Evolutionary conservation across 441 rosid genomes (phyloP).

Genomic region (Bocquillonia castaneifolia): DNA sequence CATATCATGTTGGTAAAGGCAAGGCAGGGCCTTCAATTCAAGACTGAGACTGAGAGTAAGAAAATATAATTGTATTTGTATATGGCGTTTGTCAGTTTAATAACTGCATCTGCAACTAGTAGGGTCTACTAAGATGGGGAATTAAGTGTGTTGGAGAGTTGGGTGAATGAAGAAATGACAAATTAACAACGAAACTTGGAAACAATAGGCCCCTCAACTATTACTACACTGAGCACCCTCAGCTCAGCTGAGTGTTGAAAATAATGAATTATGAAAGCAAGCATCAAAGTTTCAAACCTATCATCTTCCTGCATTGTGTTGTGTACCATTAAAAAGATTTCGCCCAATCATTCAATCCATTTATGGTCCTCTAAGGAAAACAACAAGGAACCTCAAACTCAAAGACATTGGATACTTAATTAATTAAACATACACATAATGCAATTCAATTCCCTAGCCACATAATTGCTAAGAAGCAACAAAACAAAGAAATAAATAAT

Average conservation of each 20-base stretch:
- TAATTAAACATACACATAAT: constrained; percentile 23
- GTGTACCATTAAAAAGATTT: constrained; percentile 16
- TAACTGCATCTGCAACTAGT: constrained; percentile 11
- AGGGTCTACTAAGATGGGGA: neutral
- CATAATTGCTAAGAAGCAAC: constrained; percentile 1
- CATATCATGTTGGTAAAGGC: neutral
- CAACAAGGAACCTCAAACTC: constrained; percentile 9
- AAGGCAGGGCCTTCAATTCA: too few species aligned
- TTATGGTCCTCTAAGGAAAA: constrained; percentile 19
- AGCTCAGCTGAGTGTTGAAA: neutral
- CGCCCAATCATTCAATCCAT: constrained; percentile 19
- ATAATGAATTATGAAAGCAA: constrained; percentile 24
- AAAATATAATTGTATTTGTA: neutral
- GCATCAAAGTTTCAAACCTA: constrained; percentile 16
- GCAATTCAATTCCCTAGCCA: constrained; percentile 8
- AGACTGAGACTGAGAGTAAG: neutral
- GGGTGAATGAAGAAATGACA: constrained; percentile 23
- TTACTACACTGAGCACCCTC: constrained; percentile 20
- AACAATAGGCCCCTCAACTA: constrained; percentile 29
- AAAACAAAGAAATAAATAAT: neutral
- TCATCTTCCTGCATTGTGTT: constrained; percentile 16
- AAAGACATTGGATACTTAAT: constrained; percentile 32
- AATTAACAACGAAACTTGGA: constrained; percentile 19
- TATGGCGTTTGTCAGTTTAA: constrained; percentile 13
- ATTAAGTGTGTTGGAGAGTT: neutral